A percentile compares a stretch with the other conserved stretches of the same genome.
Evolutionary conservation across 2,329 filamentous ascomycete genomes (phyloP).

Genomic region (Penicillium polonicum): DNA sequence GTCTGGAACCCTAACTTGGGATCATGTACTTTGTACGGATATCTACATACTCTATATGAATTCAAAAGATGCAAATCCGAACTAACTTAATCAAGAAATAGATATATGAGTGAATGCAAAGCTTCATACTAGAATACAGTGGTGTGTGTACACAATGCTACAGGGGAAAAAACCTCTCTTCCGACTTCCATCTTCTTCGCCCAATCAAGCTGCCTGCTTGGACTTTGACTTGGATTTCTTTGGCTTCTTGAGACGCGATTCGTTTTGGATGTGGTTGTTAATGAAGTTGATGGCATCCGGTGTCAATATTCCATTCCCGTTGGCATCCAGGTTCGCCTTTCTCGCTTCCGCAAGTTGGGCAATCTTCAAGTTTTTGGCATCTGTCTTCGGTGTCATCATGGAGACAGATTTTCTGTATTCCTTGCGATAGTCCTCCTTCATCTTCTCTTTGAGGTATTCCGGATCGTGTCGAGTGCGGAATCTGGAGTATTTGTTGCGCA

Average conservation of each 20-base stretch:
- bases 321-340: slow-evolving; percentile 36
- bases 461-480: slow-evolving; percentile 79
- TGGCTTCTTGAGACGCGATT: slow-evolving; percentile 3
- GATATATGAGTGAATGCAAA: slow-evolving; percentile 14
- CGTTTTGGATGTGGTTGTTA: slow-evolving; percentile 33
- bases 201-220: slow-evolving; percentile 14
- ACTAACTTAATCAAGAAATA: slow-evolving; percentile 1
- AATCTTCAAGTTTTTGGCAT: slow-evolving; percentile 39
- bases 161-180: slow-evolving; percentile 2
- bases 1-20: slow-evolving; percentile 1
- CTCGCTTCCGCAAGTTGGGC: slow-evolving; percentile 39
- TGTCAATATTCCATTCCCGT: slow-evolving; percentile 39
- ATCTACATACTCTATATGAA: neutral
- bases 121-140: slow-evolving; percentile 29
- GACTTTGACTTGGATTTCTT: slow-evolving; percentile 10
- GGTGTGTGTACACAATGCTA: slow-evolving; percentile 31
- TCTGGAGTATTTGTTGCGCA: slow-evolving; percentile 76
- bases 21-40: too few relatives aligned
- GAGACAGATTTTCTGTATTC: slow-evolving; percentile 46
- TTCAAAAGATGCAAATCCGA: neutral
- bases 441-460: slow-evolving; percentile 67
- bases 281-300: slow-evolving; percentile 38
- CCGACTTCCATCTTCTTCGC: neutral
- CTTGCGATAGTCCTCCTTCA: slow-evolving; percentile 55
- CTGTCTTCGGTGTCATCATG: slow-evolving; percentile 50